Evolutionary conservation across 805 yeast species (phyloP).

Genomic region (Torulaspora maleeae): DNA sequence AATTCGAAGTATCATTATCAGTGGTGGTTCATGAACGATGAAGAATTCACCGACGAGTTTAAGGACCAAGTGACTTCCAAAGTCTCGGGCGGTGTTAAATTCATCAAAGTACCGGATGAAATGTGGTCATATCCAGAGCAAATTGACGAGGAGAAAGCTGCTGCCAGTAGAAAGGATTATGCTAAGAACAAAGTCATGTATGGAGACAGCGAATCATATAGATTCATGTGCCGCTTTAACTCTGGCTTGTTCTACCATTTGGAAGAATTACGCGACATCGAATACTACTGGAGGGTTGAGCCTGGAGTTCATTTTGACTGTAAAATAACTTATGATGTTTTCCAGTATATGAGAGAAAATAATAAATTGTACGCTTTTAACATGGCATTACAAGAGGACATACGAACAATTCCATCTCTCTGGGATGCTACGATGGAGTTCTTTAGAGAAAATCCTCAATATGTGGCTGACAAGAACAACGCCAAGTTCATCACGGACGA

Average conservation of each 20-base stretch:
- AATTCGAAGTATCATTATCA: constrained; percentile 93
- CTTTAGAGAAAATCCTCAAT: constrained; percentile 39
- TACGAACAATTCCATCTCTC: constrained; percentile 75
- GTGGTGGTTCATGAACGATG: constrained; percentile 85
- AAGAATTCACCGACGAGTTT: constrained; percentile 68
- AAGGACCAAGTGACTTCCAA: constrained; percentile 45
- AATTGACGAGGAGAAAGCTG: constrained; percentile 38
- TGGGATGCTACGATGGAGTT: constrained; percentile 68
- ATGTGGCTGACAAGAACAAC: constrained; percentile 48
- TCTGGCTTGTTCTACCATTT: constrained; percentile 80
- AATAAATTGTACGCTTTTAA: constrained; percentile 83
- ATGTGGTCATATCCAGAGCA: constrained; percentile 66
- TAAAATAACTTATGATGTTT: constrained; percentile 89
- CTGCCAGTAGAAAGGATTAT: constrained; percentile 70
- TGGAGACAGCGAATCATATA: constrained; percentile 78
- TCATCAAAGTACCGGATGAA: constrained; percentile 56
- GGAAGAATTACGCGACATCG: constrained; percentile 59
- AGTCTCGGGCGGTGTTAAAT: constrained; percentile 60
- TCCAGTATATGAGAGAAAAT: constrained; percentile 63
- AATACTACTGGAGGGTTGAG: constrained; percentile 97
- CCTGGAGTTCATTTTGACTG: constrained; percentile 88
- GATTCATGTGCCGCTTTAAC: constrained; percentile 89
- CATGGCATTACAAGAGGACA: constrained; percentile 69
- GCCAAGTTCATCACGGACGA: constrained; percentile 60
- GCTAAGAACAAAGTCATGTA: constrained; percentile 71